A percentile compares a stretch with the other conserved stretches of the same genome.
These are phyloP conservation scores for Boletus rubroflammeus DNA, from an alignment of 768 basidiomycete genomes.

Conservation along the genomic window DNA sequence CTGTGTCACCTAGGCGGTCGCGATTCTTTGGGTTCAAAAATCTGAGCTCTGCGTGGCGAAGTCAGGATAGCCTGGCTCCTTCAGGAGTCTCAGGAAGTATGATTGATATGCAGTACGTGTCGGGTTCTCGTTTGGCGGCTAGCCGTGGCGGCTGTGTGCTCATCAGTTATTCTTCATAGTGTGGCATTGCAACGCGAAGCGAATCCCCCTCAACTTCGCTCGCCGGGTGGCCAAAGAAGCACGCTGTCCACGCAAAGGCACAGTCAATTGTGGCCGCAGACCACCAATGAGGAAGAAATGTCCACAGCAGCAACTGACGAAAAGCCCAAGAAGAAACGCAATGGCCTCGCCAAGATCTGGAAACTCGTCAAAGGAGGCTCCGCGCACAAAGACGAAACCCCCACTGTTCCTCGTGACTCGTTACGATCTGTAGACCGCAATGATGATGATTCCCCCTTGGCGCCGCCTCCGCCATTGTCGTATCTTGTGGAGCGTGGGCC, in stretches of 20 bases:
- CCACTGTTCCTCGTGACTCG: constrained; percentile 28
- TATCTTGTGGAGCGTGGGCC: constrained; percentile 69
- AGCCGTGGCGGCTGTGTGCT: not conserved
- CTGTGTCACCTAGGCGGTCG: constrained; percentile 61
- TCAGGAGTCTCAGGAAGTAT: constrained; percentile 84
- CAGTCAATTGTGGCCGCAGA: constrained; percentile 52
- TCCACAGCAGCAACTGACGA: constrained; percentile 32
- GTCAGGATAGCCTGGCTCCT: constrained; percentile 78
- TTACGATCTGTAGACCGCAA: constrained; percentile 38
- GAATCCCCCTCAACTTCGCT: constrained; percentile 30
- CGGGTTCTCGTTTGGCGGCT: constrained; percentile 1
- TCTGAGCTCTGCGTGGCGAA: constrained; percentile 67
- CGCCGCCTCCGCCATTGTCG: constrained; percentile 88
- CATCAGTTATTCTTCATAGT: constrained; percentile 36
- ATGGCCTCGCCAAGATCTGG: constrained; percentile 79
- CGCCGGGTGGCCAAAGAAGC: constrained; percentile 35
- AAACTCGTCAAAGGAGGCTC: constrained; percentile 62
- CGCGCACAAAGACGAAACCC: constrained; percentile 38
- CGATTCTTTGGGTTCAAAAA: constrained; percentile 79
- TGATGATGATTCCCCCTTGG: constrained; percentile 74
- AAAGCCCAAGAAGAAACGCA: constrained; percentile 74
- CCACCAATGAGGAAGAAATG: constrained; percentile 34
- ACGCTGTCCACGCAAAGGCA: constrained; percentile 36
- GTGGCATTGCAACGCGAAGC: constrained; percentile 74
- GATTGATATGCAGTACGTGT: constrained; percentile 87